Evolutionary conservation across 2,329 filamentous ascomycete species (phyloP).

Genomic region (Akanthomyces uredinophilus): DNA sequence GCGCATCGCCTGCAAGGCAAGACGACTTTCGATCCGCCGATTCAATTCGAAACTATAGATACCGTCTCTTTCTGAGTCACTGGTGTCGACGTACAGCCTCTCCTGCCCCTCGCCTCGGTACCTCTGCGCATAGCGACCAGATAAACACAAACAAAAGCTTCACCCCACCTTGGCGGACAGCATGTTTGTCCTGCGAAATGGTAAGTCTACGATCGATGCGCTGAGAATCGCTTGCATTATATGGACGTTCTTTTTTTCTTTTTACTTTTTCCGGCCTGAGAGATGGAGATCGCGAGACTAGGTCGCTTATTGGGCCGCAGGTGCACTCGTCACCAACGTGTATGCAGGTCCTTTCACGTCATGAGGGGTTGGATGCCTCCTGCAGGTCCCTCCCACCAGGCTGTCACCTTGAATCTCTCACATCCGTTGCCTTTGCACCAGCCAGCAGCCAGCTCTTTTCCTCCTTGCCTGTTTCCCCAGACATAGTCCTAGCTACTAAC

Average conservation of each 20-base stretch:
- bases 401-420: constrained; percentile 28
- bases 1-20: not conserved
- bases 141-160: constrained; percentile 9
- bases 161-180: constrained; percentile 19
- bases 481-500: not conserved
- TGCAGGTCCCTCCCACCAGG: not conserved
- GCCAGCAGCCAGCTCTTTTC: not conserved
- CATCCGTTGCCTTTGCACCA: not conserved
- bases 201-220: constrained; percentile 23
- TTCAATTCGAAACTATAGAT: not conserved
- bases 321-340: not conserved
- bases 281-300: not conserved
- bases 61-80: not conserved
- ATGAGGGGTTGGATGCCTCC: constrained; percentile 32
- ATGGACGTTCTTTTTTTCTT: not conserved
- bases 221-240: not conserved
- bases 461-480: not conserved
- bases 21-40: not conserved
- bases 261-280: not conserved
- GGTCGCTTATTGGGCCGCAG: not conserved
- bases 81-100: not conserved
- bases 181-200: constrained; percentile 37
- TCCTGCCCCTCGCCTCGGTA: not conserved
- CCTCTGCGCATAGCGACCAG: not conserved
- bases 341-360: constrained; percentile 20